Evolutionary conservation across 257 asterid genomes (phyloP), one percentile per base, ranked within the genome.

Genomic region (Rubia yunnanensis): DNA sequence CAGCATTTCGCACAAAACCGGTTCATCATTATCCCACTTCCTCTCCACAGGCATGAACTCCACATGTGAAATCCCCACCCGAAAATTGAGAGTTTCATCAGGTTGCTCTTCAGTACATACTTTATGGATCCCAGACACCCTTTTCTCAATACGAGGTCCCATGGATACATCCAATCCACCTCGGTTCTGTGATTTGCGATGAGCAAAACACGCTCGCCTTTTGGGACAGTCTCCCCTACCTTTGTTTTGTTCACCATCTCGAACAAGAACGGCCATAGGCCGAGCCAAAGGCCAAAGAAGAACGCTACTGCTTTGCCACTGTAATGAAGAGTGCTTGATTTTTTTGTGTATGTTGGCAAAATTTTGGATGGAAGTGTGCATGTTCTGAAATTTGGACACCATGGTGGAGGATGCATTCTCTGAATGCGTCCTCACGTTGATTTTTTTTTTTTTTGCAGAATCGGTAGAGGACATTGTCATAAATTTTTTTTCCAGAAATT

Each of bases 141-240:
- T 73, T 91, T 91, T 48, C 98, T 72, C 73, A 88, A 74, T 2
- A 96, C 95, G 61, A 88, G 95, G 75, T 88, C 88, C 98, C 98
- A 88, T 65, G 85, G 74, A 74, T 91, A 91, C 96, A 91, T 91
- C 98, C 98, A 91, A 61, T 91, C 98, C 10, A 91, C 96, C 80
- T 86, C 96, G 5, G 96, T 88, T 73, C 98, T 82, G 70, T 91
- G 98, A 68, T 91, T 91, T 8, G 96, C 91, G 41, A 91, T 78
- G 32, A 91, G 78, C 70, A 91, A 67, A 30, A 82, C 94, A 10
- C 96, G 88, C 64, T 86, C 89, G 67, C 77, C 78, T 2, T 64
- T 31, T 26, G 94, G 95, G 67, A 88, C 92, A 18, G 36, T 17
- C 67, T 88, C 98, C 30, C 98, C 96, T 65, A 91, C 91, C 74